These are phyloP conservation scores for Cucumis melo DNA, from an alignment of 306 rosid genomes.

Conservation along the genomic window DNA sequence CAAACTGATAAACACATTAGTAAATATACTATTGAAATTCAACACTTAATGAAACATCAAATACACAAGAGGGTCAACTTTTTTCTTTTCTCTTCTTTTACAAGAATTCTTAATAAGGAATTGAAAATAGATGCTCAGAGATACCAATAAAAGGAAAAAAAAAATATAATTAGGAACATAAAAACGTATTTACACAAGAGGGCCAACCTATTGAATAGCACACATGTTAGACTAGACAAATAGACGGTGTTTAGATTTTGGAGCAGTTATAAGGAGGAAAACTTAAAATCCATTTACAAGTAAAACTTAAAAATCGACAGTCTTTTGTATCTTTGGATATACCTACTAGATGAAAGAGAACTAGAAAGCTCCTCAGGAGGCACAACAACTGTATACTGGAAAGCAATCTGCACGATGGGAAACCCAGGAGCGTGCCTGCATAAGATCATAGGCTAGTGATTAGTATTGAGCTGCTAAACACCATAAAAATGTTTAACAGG, in stretches of 20 bases:
- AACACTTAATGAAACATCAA: not conserved
- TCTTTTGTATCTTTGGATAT: conserved; percentile 13
- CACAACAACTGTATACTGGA: conserved; percentile 82
- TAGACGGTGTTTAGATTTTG: not conserved
- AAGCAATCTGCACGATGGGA: conserved; percentile 79
- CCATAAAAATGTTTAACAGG: not conserved
- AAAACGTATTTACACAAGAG: not conserved
- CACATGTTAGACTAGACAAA: not conserved
- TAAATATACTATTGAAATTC: not conserved
- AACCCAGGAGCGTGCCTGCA: conserved; percentile 53
- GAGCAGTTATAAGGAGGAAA: not conserved
- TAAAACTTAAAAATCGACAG: not conserved
- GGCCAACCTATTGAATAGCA: not conserved
- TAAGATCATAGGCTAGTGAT: not conserved
- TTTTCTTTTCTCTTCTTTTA: too few relatives aligned
- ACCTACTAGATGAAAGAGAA: conserved; percentile 59
- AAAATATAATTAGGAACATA: too few relatives aligned
- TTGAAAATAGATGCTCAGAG: too few relatives aligned
- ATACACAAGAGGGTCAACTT: too few relatives aligned
- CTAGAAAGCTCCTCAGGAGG: conserved; percentile 63
- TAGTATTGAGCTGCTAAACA: not conserved
- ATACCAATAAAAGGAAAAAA: too few relatives aligned
- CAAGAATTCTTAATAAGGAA: too few relatives aligned
- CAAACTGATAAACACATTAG: not conserved
- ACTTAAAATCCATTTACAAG: not conserved